Evolutionary conservation across 2,329 filamentous ascomycete genomes (phyloP), one percentile per base, ranked within the genome.

Genomic region (Trichoderma sp.): DNA sequence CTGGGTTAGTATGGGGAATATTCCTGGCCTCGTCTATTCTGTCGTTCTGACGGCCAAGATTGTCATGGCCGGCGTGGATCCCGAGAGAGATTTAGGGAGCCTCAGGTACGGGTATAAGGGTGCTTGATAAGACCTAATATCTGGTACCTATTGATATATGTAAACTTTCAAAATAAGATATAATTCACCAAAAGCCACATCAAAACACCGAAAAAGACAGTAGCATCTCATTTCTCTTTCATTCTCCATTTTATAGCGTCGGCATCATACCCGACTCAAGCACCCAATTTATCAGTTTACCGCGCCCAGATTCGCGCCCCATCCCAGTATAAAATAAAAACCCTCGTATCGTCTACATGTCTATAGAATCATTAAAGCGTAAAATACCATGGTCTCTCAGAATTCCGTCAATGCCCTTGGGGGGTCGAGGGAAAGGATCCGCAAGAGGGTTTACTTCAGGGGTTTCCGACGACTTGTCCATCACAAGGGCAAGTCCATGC

Each of bases 311-410:
- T 47, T 55, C 65, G 49, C 56, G 35, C 61, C 61, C 24, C 57
- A 55, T 47, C 52, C 53, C 49, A 68, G 29, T 66, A 27, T 31
- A 52, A 55, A 68, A 37, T 19, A 43, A 43, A n/a, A 43, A 43
- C 40, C 40, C 21, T 37, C 47, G 16, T 31, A 47, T 62, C 37
- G 29, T 68, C 66, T 68, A 88, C 79, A 88, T 85, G 76, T 94
- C 92, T 83, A 98, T 93, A 72, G 91, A 93, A 81, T 97, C 94
- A 78, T 95, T 96, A 80, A 99, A 99, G 74, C 92, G 87, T 79
- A 99, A 82, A 72, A 98, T 92, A 13, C 95, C 96, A 77, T 96
- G 94, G 60, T 87, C 88, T 81, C 90, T 93, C 77, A 98, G 83
- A 71, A 96, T 86, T 11, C 96, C 95, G 78, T 98, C 96, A 49